These are phyloP conservation scores for Capsella rubella DNA, from an alignment of 441 rosid genomes.

Conservation along the genomic window DNA sequence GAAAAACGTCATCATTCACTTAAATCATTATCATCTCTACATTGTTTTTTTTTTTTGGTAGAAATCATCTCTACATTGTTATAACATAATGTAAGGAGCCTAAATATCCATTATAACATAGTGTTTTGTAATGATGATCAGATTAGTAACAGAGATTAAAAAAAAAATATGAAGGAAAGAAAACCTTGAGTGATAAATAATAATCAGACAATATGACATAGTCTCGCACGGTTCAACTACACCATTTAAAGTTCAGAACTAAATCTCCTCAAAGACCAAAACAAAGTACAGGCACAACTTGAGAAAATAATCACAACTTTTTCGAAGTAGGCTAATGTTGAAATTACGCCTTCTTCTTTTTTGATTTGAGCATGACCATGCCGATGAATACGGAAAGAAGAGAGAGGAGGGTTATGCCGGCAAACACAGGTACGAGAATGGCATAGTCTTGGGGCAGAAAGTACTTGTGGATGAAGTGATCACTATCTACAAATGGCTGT, in stretches of 20 bases:
- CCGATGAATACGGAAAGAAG: constrained; percentile 78
- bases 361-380: constrained; percentile 82
- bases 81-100: not conserved
- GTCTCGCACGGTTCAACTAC: constrained; percentile 31
- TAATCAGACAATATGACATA: constrained; percentile 5
- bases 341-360: constrained; percentile 70
- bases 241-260: constrained; percentile 24
- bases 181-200: not conserved
- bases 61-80: not conserved
- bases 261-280: constrained; percentile 29
- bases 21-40: constrained; percentile 15
- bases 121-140: constrained; percentile 22
- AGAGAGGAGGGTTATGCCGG: constrained; percentile 75
- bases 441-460: constrained; percentile 94
- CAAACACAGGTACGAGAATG: constrained; percentile 76
- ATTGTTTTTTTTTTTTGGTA: no score
- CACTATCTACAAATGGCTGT: constrained; percentile 91
- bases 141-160: not conserved
- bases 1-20: constrained; percentile 19
- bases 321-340: not conserved
- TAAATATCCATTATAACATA: constrained; percentile 21
- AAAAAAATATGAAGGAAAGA: not conserved
- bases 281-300: constrained; percentile 16
- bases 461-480: constrained; percentile 89
- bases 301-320: constrained; percentile 7